Evolutionary conservation across 2,329 filamentous ascomycete genomes (phyloP).

Genomic region (Ustulina deusta): DNA sequence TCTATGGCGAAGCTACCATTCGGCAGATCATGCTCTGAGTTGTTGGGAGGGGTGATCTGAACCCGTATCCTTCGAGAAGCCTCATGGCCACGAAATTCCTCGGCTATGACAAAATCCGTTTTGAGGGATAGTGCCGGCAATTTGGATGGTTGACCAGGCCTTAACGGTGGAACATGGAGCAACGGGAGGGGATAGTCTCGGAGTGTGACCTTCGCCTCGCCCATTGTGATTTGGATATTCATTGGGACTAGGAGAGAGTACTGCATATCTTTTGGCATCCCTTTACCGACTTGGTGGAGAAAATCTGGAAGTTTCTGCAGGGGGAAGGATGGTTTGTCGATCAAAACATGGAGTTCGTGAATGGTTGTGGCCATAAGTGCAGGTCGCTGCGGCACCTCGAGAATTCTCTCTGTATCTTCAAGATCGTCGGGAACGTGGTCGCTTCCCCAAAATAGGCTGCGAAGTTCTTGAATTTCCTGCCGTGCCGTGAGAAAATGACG

Average conservation of each 20-base stretch:
- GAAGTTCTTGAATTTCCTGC: slow-evolving; percentile 80
- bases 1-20: slow-evolving; percentile 82
- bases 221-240: slow-evolving; percentile 89
- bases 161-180: slow-evolving; percentile 87
- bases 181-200: slow-evolving; percentile 95
- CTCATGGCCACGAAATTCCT: slow-evolving; percentile 86
- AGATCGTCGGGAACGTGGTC: slow-evolving; percentile 85
- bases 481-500: slow-evolving; percentile 76
- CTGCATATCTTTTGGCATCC: slow-evolving; percentile 90
- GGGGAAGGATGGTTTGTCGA: slow-evolving; percentile 95
- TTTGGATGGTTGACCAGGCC: slow-evolving; percentile 80
- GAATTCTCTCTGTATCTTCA: slow-evolving; percentile 84
- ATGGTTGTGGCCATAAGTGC: slow-evolving; percentile 84
- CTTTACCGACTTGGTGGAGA: slow-evolving; percentile 91
- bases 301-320: slow-evolving; percentile 85
- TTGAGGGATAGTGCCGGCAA: slow-evolving; percentile 85
- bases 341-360: slow-evolving; percentile 83
- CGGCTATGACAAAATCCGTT: slow-evolving; percentile 94
- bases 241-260: slow-evolving; percentile 92
- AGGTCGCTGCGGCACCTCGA: slow-evolving; percentile 86
- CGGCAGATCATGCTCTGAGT: slow-evolving; percentile 65
- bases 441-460: slow-evolving; percentile 82
- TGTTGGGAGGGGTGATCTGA: slow-evolving; percentile 81
- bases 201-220: slow-evolving; percentile 86
- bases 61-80: slow-evolving; percentile 85